phyloP scores from a whole-genome alignment of 164 flowering plant genomes.

The Houttuynia cordata region DNA sequence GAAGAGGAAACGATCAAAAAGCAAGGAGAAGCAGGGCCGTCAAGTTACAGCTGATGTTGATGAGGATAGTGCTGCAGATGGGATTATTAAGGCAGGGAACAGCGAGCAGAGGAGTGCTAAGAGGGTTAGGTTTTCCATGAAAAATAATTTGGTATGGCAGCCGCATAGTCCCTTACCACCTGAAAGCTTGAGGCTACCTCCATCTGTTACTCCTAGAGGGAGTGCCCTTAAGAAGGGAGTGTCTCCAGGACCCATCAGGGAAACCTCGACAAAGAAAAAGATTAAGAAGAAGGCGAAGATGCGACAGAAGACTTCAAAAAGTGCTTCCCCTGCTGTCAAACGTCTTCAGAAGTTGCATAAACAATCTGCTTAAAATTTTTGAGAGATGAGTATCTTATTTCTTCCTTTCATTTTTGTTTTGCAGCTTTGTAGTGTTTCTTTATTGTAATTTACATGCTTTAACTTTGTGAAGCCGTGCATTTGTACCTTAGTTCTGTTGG shows the following conservation, averaged over 20 bases:
- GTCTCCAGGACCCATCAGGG: conserved; percentile 76
- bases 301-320: conserved; percentile 27
- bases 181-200: conserved; percentile 74
- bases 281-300: conserved; percentile 21
- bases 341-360: conserved; percentile 30
- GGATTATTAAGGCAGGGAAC: conserved; percentile 12
- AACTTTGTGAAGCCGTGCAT: neutral
- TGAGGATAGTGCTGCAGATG: conserved; percentile 18
- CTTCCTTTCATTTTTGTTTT: neutral
- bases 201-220: conserved; percentile 91
- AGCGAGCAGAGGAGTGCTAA: conserved; percentile 52
- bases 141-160: conserved; percentile 83
- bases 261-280: conserved; percentile 15
- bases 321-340: conserved; percentile 31
- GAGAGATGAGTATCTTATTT: neutral
- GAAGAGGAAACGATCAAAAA: conserved; percentile 26
- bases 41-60: neutral
- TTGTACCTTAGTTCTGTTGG: neutral
- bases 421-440: neutral
- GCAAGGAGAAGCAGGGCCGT: conserved; percentile 11
- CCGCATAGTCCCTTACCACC: conserved; percentile 83
- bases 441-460: neutral
- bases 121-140: conserved; percentile 79
- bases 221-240: conserved; percentile 93
- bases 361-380: conserved; percentile 6